Evolutionary conservation across 2,329 filamentous ascomycete species (phyloP).

Genomic region (Calonectria hawksworthii): DNA sequence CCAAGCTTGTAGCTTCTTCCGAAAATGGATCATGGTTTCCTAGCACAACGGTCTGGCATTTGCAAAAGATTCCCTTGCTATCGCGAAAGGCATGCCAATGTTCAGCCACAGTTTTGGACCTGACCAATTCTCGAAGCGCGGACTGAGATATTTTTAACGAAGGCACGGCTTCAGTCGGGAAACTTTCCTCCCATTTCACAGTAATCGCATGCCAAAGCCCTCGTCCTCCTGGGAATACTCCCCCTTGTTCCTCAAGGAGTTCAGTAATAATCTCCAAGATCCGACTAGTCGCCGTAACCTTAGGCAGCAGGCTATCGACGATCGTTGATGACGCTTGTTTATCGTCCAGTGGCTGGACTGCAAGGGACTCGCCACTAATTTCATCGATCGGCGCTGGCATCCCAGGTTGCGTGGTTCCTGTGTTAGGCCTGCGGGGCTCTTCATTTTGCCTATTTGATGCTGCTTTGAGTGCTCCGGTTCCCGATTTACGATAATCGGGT

Average conservation of each 20-base stretch:
- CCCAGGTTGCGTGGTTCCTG: conserved; percentile 10
- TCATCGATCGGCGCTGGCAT: neutral
- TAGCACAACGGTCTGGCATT: conserved; percentile 61
- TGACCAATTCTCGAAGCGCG: conserved; percentile 56
- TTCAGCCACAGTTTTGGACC: conserved; percentile 52
- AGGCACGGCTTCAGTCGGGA: conserved; percentile 56
- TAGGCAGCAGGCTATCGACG: conserved; percentile 34
- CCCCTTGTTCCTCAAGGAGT: conserved; percentile 51
- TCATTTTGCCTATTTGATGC: conserved; percentile 25
- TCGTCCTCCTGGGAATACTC: conserved; percentile 66
- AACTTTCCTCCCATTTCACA: conserved; percentile 59
- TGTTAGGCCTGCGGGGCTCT: conserved; percentile 8
- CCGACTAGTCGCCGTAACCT: conserved; percentile 31
- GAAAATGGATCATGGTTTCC: conserved; percentile 58
- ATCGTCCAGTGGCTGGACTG: neutral
- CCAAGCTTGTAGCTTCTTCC: conserved; percentile 57
- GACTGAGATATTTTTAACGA: conserved; percentile 55
- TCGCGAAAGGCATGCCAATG: conserved; percentile 61
- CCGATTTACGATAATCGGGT: conserved; percentile 27
- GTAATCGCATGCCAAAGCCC: conserved; percentile 64
- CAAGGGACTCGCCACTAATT: neutral
- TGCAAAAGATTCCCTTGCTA: conserved; percentile 57
- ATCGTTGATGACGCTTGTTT: conserved; percentile 27
- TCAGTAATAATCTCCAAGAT: conserved; percentile 46
- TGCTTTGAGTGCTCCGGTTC: conserved; percentile 29